phyloP scores from a whole-genome alignment of 352 stramenopile species.

The Peronospora belbahrii region DNA sequence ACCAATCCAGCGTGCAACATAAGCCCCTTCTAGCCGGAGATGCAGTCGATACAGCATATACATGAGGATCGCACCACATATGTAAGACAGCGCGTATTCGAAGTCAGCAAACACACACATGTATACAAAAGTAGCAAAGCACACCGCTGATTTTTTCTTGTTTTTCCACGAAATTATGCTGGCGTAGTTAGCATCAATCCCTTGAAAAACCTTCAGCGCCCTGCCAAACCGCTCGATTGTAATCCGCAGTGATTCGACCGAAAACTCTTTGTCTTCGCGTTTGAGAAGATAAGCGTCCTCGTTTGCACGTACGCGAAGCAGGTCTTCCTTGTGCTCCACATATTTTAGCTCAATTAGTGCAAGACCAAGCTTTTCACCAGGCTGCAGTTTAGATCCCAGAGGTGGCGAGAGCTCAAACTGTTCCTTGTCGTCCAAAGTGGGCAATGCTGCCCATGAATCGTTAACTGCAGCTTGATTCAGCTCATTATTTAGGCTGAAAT shows the following conservation, averaged over 20 bases:
- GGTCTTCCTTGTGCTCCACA: constrained; percentile 60
- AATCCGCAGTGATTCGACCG: constrained; percentile 61
- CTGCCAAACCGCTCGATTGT: constrained; percentile 72
- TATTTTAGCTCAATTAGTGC: constrained; percentile 57
- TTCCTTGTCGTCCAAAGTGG: constrained; percentile 34
- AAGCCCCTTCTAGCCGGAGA: constrained; percentile 52
- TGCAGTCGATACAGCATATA: constrained; percentile 80
- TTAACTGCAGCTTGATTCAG: constrained; percentile 29
- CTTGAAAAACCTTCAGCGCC: constrained; percentile 61
- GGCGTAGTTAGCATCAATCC: constrained; percentile 64
- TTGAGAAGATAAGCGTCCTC: constrained; percentile 47
- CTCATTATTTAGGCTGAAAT: constrained; percentile 39
- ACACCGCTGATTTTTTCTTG: constrained; percentile 67
- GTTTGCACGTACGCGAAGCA: constrained; percentile 50
- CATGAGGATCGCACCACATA: constrained; percentile 48
- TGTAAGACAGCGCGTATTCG: constrained; percentile 64
- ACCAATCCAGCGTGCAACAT: constrained; percentile 65
- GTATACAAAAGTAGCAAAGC: constrained; percentile 51
- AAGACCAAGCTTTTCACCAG: constrained; percentile 46
- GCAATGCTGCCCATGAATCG: constrained; percentile 25
- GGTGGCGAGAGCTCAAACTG: constrained; percentile 39
- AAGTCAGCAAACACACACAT: constrained; percentile 64
- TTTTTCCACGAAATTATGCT: constrained; percentile 84
- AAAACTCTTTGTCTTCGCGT: constrained; percentile 72
- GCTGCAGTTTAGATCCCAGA: constrained; percentile 18